Evolutionary conservation across 2,329 filamentous ascomycete species (phyloP), one percentile per base, ranked within the genome.

Genomic region (Aspergillus fischeri): DNA sequence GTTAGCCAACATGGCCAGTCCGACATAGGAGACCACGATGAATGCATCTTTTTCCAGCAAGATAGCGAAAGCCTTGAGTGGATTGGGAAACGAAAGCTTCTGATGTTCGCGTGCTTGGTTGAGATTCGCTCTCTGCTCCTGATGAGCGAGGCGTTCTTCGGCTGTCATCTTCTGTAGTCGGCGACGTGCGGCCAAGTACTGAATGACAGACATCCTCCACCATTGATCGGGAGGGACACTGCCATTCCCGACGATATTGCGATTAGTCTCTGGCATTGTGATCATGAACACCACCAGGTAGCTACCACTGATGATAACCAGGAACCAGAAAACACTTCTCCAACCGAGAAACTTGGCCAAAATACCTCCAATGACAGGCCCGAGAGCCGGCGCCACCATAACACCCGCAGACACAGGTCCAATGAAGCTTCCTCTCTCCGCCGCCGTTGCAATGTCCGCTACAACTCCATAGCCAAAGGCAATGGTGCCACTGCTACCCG

Each of bases 311-410:
- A 72, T 75, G 27, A 78, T 75, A 1, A 69, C 54, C 48, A 80
- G 62, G 52, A 78, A 75, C 76, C 76, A 78, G 53, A 80, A 80
- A 8, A 80, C 72, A 0, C 68, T 62, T 54, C 66, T 68, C 77
- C 77, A 80, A 1, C 76, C 76, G 8, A 78, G 53, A 0, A 64
- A 61, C 2, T 65, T 68, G 4, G 73, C 65, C 2, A 80, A 59
- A 0, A 65, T 66, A 32, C 77, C 78, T 20, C 77, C 77, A 41
- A 80, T 73, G 0, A 79, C 65, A 0, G 78, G 77, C 3, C 77
- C 77, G 6, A 78, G 60, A 1, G 74, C 74, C 17, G 72, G 63
- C 10, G 72, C 70, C 3, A 71, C 65, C 1, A 76, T 60, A 8
- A 74, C 49, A 0, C 74, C 74, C 4, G 70, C 72, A 52, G 75